These are phyloP conservation scores for Colletotrichum sp. DNA, from an alignment of 2,329 filamentous ascomycete genomes.

Conservation along the genomic window DNA sequence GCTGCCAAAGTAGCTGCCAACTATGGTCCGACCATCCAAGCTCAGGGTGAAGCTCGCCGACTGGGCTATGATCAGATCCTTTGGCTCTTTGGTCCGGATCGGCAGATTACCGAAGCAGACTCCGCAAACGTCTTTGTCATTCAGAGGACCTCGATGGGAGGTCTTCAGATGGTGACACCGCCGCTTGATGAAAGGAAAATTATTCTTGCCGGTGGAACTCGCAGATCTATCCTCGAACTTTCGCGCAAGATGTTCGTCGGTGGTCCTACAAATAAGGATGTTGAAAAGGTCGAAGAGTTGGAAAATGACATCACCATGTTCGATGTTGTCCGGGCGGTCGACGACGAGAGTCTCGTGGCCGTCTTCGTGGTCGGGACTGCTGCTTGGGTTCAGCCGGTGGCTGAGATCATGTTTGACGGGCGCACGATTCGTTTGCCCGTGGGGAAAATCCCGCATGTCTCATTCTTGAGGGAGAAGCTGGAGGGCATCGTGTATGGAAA, in stretches of 20 bases:
- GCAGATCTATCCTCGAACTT: background rate
- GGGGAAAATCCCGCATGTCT: slow-evolving; percentile 35
- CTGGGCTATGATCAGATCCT: slow-evolving; percentile 17
- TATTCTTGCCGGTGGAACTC: background rate
- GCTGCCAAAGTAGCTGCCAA: slow-evolving; percentile 19
- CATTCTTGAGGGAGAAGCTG: background rate
- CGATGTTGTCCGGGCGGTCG: slow-evolving; percentile 72
- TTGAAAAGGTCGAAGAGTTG: slow-evolving; percentile 68
- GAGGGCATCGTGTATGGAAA: background rate
- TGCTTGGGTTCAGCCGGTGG: slow-evolving; percentile 50
- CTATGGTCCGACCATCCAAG: slow-evolving; percentile 19
- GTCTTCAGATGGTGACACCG: background rate
- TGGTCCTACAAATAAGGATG: slow-evolving; percentile 36
- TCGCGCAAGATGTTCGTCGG: background rate
- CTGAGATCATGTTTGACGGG: slow-evolving; percentile 68
- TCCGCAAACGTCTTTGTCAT: slow-evolving; percentile 7
- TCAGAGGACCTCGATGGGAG: background rate
- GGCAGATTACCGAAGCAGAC: slow-evolving; percentile 4
- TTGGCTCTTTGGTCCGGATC: slow-evolving; percentile 13
- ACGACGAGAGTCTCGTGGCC: slow-evolving; percentile 80
- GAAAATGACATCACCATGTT: slow-evolving; percentile 83
- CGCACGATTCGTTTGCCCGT: slow-evolving; percentile 60
- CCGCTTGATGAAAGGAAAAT: background rate
- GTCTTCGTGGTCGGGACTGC: slow-evolving; percentile 88
- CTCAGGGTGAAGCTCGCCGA: slow-evolving; percentile 1